phyloP scores from a whole-genome alignment of 2,329 filamentous ascomycete genomes.

The Trichoderma afroharzianum region DNA sequence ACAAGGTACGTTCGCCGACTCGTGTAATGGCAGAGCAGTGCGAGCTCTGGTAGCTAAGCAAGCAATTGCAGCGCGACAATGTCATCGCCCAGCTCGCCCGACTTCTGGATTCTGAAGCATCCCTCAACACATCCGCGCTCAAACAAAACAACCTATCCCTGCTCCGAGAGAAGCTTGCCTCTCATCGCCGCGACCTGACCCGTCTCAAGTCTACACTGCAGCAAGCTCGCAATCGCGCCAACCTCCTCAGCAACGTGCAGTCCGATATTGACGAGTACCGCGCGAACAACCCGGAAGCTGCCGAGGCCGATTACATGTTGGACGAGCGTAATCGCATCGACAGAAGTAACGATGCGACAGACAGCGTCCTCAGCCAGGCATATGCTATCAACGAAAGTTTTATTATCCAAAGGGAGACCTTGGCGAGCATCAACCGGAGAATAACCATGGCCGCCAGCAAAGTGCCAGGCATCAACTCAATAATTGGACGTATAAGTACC shows the following conservation, averaged over 20 bases:
- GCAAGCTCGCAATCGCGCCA: constrained; percentile 79
- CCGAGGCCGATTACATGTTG: constrained; percentile 96
- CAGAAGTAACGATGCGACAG: constrained; percentile 82
- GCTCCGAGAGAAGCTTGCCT: constrained; percentile 82
- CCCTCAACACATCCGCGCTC: constrained; percentile 82
- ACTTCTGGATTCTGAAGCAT: constrained; percentile 87
- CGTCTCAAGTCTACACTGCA: constrained; percentile 70
- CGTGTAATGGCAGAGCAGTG: neutral
- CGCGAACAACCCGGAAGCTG: constrained; percentile 72
- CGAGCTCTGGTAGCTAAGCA: neutral
- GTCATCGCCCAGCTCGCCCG: constrained; percentile 79
- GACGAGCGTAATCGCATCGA: constrained; percentile 83
- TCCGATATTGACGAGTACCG: constrained; percentile 90
- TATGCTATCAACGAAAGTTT: constrained; percentile 97
- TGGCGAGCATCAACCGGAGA: constrained; percentile 83
- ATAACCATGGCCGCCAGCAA: constrained; percentile 88
- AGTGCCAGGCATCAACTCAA: constrained; percentile 85
- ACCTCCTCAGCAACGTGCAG: constrained; percentile 85
- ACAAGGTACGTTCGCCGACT: constrained; percentile 55
- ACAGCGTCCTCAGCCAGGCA: constrained; percentile 88
- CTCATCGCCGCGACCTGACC: constrained; percentile 78
- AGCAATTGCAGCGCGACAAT: constrained; percentile 64
- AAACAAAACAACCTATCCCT: constrained; percentile 95
- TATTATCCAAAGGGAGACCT: constrained; percentile 76
- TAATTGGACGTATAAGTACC: constrained; percentile 88